Base-by-base conservation (phyloP, 164 flowering plant species). In the Chimonanthus salicifolius region DNA sequence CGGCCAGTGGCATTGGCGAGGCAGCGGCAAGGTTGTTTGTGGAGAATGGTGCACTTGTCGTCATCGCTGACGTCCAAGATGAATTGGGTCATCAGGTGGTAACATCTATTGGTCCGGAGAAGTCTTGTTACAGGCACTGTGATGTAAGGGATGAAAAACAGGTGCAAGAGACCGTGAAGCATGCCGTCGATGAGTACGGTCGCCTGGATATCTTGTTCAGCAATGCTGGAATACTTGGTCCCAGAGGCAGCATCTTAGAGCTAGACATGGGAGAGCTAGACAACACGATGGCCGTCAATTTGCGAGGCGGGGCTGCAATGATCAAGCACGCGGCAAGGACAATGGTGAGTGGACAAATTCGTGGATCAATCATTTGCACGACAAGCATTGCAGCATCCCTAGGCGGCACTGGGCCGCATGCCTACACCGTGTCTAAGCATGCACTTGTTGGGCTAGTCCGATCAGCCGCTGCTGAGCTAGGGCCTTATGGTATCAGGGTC, bases 71-170 rank as follows among this genome's bases (percentile, higher is more conserved):
- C 65, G 46, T 82, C 44, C 82, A 79, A 71, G 82, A 79, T 44
- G 80, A 79, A 3, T 5, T 79, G 44, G 84, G 82, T 10, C 7
- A 49, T 3, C 67, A 60, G 64, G 79, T 80, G 1, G 79, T 49
- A 0, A 58, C 78, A 1, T 78, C 83, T 11, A 78, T 82, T 6
- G 76, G 73, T 43, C 47, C 50, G 0, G 72, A 63, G 5, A 71
- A 69, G 20, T 77, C 70, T 50, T 51, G 62, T 45, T 83, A 77
- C 13, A 3, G 3, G 0, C 82, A 76, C 20, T 83, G 86, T 67
- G 80, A 83, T 54, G 84, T 83, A 4, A 75, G 50, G n/a, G 73
- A 80, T 16, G 86, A 83, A 58, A 43, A 73, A 33, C 77, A 81
- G 46, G 79, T 83, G 0, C 71, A 70, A 6, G 77, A 72, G 2